A percentile compares a stretch with the other conserved stretches of the same genome.
phyloP scores from a whole-genome alignment of 75 land plant genomes.

The Pinus taeda region DNA sequence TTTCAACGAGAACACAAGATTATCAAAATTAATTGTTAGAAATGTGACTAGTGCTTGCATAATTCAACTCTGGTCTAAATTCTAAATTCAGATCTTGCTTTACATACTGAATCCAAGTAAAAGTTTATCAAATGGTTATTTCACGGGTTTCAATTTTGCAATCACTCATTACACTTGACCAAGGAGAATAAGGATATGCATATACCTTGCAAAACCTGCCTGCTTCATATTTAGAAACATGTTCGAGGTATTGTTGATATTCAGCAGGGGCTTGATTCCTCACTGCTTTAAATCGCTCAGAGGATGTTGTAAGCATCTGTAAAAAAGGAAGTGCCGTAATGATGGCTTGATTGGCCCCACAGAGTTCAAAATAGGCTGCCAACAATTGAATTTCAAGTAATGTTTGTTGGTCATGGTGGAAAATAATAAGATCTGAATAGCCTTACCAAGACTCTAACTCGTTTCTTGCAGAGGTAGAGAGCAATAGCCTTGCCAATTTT shows the following conservation, averaged over 20 bases:
- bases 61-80: too few relatives aligned
- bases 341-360: not conserved
- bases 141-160: too few relatives aligned
- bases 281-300: conserved; percentile 27
- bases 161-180: not conserved
- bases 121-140: too few relatives aligned
- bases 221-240: conserved; percentile 37
- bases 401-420: not conserved
- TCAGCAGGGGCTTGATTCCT: conserved; percentile 22
- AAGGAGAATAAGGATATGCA: not conserved
- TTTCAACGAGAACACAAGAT: too few relatives aligned
- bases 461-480: conserved; percentile 29
- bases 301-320: conserved; percentile 45
- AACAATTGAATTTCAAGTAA: not conserved
- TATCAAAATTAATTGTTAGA: too few relatives aligned
- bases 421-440: not conserved
- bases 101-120: too few relatives aligned
- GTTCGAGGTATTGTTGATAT: conserved; percentile 20
- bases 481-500: conserved; percentile 48
- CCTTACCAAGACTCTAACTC: conserved; percentile 39
- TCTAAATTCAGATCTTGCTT: too few relatives aligned
- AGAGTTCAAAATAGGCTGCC: not conserved
- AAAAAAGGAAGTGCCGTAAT: not conserved
- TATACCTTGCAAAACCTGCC: conserved; percentile 29
- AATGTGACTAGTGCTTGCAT: too few relatives aligned